Evolutionary conservation across 179 eudicot genomes (phyloP).

Genomic region (Amaranthus tricolor): DNA sequence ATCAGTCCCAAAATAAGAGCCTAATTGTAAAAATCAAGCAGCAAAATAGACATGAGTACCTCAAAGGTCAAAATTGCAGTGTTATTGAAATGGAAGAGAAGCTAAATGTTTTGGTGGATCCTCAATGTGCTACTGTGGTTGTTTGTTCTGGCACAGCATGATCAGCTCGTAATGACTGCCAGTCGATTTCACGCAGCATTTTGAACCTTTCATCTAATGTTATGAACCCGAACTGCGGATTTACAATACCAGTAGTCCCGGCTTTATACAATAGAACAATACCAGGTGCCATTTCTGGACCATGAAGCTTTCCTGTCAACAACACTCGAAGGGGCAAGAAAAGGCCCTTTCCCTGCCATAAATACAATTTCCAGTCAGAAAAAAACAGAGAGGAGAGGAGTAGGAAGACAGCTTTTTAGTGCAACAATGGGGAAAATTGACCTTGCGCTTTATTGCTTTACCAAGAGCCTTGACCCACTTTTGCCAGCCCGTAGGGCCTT

Average conservation of each 20-base stretch:
- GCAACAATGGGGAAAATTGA: constrained; percentile 20
- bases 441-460: constrained; percentile 91
- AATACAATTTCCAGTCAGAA: neutral
- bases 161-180: constrained; percentile 54
- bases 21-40: neutral
- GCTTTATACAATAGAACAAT: constrained; percentile 60
- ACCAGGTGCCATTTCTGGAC: constrained; percentile 84
- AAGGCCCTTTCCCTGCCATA: constrained; percentile 82
- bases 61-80: constrained; percentile 21
- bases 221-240: constrained; percentile 53
- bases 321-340: constrained; percentile 94
- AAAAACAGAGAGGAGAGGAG: neutral
- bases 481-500: constrained; percentile 83
- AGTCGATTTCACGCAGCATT: constrained; percentile 53
- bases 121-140: constrained; percentile 33
- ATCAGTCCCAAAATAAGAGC: neutral
- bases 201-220: constrained; percentile 71
- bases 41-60: neutral
- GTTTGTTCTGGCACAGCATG: constrained; percentile 32
- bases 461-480: constrained; percentile 89
- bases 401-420: neutral
- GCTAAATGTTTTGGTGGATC: neutral
- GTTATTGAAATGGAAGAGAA: neutral
- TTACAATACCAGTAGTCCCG: constrained; percentile 46
- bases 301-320: constrained; percentile 91